Base-by-base conservation (phyloP, 2,329 filamentous ascomycete genomes). In the Remersonia thermophila region DNA sequence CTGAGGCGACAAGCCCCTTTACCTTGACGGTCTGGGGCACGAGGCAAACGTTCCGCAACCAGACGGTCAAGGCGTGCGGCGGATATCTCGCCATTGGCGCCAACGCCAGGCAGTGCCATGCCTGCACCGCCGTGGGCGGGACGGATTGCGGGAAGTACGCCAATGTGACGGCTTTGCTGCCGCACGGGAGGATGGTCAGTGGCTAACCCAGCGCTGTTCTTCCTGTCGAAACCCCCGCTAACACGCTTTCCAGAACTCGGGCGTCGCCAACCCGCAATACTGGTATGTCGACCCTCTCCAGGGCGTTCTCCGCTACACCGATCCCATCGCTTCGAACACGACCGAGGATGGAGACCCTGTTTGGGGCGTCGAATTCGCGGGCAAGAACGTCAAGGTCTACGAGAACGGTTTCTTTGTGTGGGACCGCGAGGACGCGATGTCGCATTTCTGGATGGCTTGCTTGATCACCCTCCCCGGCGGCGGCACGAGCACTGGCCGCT, bases 81-180 rank as follows among this genome's bases (percentile, higher is more conserved):
- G 27, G 32, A 5, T 45, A 45, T 14, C 32, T 45, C 10, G 43
- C 43, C 13, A 30, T 45, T 13, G 43, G 43, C 4, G 43, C 43
- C 18, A 37, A 37, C 17, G 43, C 43, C 7, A 38, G 43, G 17
- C 26, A 41, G 13, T 45, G 43, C 14, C 20, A 23, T 5, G 20
- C 20, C 20, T 42, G 42, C 30, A 29, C 34, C 2, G 40, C 14
- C 3, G 30, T 32, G 1, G 27, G 25, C 3, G 38, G 36, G 3
- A 33, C 31, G 14, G 27, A 43, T 15, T 44, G 42, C 16, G 32
- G 12, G 16, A 28, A n/a, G 12, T 42, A 37, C 27, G 23, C 27
- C 32, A 33, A 34, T 10, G 17, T 27, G 18, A 43, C 41, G 4
- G 41, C 41, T 8, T 26, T 43, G 4, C 27, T 38, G 20, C 29